phyloP scores from a whole-genome alignment of 1,139 yeast genomes.

The Blastobotrys illinoisensis region DNA sequence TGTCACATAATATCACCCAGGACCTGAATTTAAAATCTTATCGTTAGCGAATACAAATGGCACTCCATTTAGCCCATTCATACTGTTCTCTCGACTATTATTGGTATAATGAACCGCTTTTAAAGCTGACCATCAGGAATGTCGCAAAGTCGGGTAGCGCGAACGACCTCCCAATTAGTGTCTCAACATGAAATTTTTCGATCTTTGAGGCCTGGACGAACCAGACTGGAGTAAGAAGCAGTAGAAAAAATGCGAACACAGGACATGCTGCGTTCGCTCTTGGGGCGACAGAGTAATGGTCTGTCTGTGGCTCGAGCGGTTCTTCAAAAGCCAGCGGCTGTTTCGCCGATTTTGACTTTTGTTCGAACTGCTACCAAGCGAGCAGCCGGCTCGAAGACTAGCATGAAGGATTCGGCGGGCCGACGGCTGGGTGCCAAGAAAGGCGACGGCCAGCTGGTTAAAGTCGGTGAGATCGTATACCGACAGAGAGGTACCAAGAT shows the following conservation, averaged over 20 bases:
- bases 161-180: neutral
- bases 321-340: neutral
- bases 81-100: too few species aligned
- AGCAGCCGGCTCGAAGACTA: conserved; percentile 90
- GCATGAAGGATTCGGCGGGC: conserved; percentile 93
- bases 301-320: neutral
- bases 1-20: too few species aligned
- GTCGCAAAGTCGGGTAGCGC: neutral
- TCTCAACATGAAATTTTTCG: neutral
- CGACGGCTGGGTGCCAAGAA: conserved; percentile 88
- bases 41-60: neutral
- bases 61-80: too few species aligned
- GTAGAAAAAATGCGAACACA: neutral
- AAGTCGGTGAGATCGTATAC: conserved; percentile 84
- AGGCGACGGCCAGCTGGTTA: conserved; percentile 62
- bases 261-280: neutral
- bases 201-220: neutral
- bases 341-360: conserved; percentile 18
- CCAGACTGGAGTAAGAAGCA: neutral
- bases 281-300: neutral
- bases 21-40: too few species aligned
- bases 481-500: conserved; percentile 97
- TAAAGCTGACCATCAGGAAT: neutral
- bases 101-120: too few species aligned
- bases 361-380: conserved; percentile 89